Evolutionary conservation across 805 yeast species (phyloP), one percentile per base, ranked within the genome.

Genomic region (Zygoascus biomembranicola): DNA sequence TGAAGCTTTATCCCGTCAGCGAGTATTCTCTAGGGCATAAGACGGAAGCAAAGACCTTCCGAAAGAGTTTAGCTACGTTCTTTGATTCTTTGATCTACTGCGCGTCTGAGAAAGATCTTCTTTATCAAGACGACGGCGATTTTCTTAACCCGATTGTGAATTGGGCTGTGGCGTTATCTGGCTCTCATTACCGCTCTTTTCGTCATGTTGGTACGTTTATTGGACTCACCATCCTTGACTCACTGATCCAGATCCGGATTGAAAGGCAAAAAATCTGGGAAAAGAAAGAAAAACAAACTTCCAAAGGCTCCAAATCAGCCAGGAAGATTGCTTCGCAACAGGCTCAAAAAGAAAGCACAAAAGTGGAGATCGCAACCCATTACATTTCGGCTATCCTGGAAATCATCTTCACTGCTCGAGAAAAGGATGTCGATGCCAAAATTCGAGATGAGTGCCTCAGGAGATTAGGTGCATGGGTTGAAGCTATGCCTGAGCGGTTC

Each of bases 131-230:
- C 8, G 53, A 52, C 47, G 37, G 39, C 13, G 53, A 47, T 5
- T 37, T 49, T 18, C 31, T 57, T 23, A 50, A 35, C 11, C 14
- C 32, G 2, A 26, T 56, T 11, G 63, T 86, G 31, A 79, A 86
- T 4, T 90, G 97, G 97, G 67, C 90, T 14, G 75, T 85, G 0
- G 77, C 89, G 0, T 70, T 90, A 51, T 79, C 92, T 1, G 80
- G 87, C 0, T 80, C 89, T 18, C 76, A 80, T 39, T 70, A 85
- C 9, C 75, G 96, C 57, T 79, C 94, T 1, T 73, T 90, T 54
- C 75, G 97, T 64, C 81, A 76, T 60, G 77, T 81, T 1, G 71
- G 96, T 0, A 81, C 95, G 0, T 56, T 78, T 4, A 69, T 82
- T 2, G 70, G 86, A 23, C 73, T 87, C 35, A 66, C 73, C 10